These are phyloP conservation scores for Sextonia rubra DNA, from an alignment of 164 flowering plant genomes.

Conservation along the genomic window DNA sequence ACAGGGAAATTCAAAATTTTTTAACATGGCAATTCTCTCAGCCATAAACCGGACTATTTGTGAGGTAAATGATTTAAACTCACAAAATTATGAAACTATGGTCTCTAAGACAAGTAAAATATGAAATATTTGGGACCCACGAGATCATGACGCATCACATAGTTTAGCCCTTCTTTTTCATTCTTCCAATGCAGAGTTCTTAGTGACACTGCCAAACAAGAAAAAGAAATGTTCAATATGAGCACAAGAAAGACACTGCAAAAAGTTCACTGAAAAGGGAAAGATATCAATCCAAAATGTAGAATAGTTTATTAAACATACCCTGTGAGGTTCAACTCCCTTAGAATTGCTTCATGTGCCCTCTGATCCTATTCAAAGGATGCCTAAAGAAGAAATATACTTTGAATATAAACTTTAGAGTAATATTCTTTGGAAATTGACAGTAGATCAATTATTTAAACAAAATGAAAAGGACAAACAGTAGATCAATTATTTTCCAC, in stretches of 20 bases:
- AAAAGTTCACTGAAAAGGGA: neutral
- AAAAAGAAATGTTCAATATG: neutral
- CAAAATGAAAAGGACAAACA: neutral
- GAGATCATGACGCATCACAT: slow-evolving; percentile 55
- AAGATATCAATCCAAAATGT: neutral
- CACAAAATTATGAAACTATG: neutral
- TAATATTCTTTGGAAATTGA: no score
- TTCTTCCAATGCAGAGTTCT: slow-evolving; percentile 56
- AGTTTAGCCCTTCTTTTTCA: slow-evolving; percentile 74
- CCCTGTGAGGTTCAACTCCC: slow-evolving; percentile 67
- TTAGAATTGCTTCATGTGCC: slow-evolving; percentile 91
- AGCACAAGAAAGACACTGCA: neutral
- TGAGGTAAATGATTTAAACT: neutral
- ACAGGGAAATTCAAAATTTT: no score
- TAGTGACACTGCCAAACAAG: slow-evolving; percentile 38
- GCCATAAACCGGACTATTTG: slow-evolving; percentile 33
- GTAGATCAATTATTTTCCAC: neutral
- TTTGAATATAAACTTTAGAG: no score
- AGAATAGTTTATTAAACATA: slow-evolving; percentile 30
- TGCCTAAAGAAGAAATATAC: neutral
- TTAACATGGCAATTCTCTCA: slow-evolving; percentile 95
- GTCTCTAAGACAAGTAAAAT: neutral
- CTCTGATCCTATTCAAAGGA: slow-evolving; percentile 63
- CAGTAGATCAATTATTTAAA: neutral
- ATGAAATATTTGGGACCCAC: slow-evolving; percentile 34